Conservation (phyloP, 768 basidiomycete species). For the Serendipita indica region DNA sequence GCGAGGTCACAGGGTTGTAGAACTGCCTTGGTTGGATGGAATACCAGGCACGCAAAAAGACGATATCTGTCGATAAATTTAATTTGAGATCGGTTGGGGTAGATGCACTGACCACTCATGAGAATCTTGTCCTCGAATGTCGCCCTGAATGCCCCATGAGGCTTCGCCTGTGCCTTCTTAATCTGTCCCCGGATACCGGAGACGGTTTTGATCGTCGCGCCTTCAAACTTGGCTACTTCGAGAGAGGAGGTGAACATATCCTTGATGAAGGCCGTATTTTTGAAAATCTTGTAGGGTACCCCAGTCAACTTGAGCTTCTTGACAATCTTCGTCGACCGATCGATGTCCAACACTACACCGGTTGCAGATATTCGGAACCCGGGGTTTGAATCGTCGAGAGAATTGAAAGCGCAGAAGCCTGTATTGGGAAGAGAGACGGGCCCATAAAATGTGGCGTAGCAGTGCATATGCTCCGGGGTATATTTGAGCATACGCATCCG, state of each 20-base stretch:
- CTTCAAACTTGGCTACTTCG: conserved; percentile 97
- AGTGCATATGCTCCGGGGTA: conserved; percentile 99
- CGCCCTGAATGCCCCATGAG: conserved; percentile 88
- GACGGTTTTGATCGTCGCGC: conserved; percentile 89
- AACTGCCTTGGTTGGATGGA: conserved; percentile 87
- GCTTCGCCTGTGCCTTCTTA: conserved; percentile 90
- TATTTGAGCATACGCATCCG: conserved; percentile 99
- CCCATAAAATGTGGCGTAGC: conserved; percentile 94
- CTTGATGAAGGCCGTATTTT: conserved; percentile 95
- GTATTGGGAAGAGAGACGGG: conserved; percentile 86
- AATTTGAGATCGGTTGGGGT: conserved; percentile 8
- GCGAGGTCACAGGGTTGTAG: conserved; percentile 91
- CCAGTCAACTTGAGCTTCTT: conserved; percentile 98
- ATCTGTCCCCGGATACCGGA: conserved; percentile 93
- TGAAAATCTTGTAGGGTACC: conserved; percentile 92
- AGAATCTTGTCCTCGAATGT: conserved; percentile 97
- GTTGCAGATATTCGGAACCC: conserved; percentile 87
- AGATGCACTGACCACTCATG: conserved; percentile 62
- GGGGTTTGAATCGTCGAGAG: conserved; percentile 43
- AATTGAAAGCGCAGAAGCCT: conserved; percentile 95
- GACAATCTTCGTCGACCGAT: conserved; percentile 85
- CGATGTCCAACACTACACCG: conserved; percentile 87
- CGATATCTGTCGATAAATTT: conserved; percentile 46
- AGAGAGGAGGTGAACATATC: conserved; percentile 92
- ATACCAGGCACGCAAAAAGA: conserved; percentile 95